These are phyloP conservation scores for Dactylellina drechsleri DNA, from an alignment of 2,329 filamentous ascomycete species.

Conservation along the genomic window DNA sequence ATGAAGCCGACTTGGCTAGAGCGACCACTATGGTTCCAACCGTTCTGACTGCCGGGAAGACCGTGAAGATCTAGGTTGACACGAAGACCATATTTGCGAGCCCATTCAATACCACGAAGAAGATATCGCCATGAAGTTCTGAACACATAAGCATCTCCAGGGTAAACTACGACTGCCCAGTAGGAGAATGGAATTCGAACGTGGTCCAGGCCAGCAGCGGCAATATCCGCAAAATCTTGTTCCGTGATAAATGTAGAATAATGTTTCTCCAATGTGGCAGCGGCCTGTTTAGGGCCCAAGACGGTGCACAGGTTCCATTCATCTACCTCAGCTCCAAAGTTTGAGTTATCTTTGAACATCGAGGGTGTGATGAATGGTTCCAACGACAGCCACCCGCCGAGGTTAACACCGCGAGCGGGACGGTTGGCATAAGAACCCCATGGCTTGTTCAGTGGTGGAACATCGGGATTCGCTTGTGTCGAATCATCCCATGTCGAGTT, in stretches of 20 bases:
- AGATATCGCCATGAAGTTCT: conserved; percentile 93
- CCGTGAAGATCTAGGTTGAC: conserved; percentile 93
- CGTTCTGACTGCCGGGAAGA: conserved; percentile 91
- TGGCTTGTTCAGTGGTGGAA: conserved; percentile 80
- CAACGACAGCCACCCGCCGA: conserved; percentile 92
- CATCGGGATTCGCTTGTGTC: conserved; percentile 78
- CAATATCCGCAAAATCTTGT: conserved; percentile 83
- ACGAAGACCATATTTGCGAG: conserved; percentile 87
- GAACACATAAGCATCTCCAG: conserved; percentile 85
- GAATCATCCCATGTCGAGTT: conserved; percentile 87
- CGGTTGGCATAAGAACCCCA: conserved; percentile 76
- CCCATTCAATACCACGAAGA: conserved; percentile 90
- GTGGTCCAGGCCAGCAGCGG: conserved; percentile 88
- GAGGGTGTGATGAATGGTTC: conserved; percentile 97
- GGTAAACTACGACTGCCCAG: conserved; percentile 89
- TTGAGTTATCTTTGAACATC: conserved; percentile 69
- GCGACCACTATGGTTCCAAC: conserved; percentile 94
- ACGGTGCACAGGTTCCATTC: conserved; percentile 82
- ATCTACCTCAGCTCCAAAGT: conserved; percentile 79
- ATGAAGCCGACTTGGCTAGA: conserved; percentile 86
- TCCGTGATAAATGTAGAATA: conserved; percentile 90
- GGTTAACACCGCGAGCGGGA: conserved; percentile 87
- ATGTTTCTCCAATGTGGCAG: conserved; percentile 81
- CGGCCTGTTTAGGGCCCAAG: conserved; percentile 73
- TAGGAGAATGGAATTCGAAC: conserved; percentile 94